These are phyloP conservation scores for Coleophoma eucalyptorum DNA, from an alignment of 2,329 filamentous ascomycete genomes.

Conservation along the genomic window DNA sequence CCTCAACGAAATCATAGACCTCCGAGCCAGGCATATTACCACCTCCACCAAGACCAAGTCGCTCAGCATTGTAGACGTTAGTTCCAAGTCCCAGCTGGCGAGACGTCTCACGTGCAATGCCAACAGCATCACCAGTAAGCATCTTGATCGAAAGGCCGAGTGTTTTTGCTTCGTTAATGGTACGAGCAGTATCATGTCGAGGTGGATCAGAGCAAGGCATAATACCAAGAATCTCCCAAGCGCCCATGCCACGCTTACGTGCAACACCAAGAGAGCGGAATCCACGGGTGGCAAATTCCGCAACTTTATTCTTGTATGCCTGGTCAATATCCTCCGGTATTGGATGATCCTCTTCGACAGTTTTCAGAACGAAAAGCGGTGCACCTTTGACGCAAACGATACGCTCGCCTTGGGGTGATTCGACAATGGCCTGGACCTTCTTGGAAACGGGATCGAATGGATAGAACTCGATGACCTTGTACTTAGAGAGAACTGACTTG, in stretches of 20 bases:
- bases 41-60: constrained; percentile 83
- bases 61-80: constrained; percentile 92
- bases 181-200: constrained; percentile 85
- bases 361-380: constrained; percentile 82
- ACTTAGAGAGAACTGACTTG: constrained; percentile 76
- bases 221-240: constrained; percentile 91
- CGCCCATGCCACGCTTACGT: constrained; percentile 76
- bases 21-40: constrained; percentile 92
- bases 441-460: constrained; percentile 93
- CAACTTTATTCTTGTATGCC: constrained; percentile 89
- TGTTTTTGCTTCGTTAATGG: constrained; percentile 83
- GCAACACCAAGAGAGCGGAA: constrained; percentile 93
- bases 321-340: constrained; percentile 74
- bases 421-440: constrained; percentile 81
- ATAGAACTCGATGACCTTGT: constrained; percentile 79
- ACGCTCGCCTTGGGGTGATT: constrained; percentile 77
- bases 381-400: constrained; percentile 91
- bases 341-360: constrained; percentile 79
- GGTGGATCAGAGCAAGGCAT: constrained; percentile 93
- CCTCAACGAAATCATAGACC: constrained; percentile 93
- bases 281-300: constrained; percentile 87
- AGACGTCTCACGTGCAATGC: constrained; percentile 88
- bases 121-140: constrained; percentile 92
- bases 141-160: constrained; percentile 92
- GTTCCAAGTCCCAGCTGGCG: constrained; percentile 88